Evolutionary conservation across 1,284 basidiomycete species (phyloP), one percentile per base, ranked within the genome.

Genomic region (Cryptococcus amylolentus): DNA sequence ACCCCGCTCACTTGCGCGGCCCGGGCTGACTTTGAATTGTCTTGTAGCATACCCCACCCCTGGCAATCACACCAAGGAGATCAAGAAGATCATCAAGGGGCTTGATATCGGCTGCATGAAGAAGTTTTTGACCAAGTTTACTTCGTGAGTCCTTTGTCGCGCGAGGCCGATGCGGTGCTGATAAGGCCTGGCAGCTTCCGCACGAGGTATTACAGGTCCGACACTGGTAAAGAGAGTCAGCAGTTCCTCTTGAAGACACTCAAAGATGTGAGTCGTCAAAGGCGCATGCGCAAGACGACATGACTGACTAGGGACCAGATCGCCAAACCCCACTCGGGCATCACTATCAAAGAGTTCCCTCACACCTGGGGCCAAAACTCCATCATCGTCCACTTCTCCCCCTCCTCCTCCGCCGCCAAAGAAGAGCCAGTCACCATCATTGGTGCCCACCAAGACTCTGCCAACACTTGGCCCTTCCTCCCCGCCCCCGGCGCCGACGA

Each of bases 301-400:
- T n/a, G n/a, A n/a, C n/a, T 60, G 46, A 48, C 42, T 41, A n/a
- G 5, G 16, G 3, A 42, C n/a, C 45, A 91, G 89, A 84, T 88
- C 66, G 89, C 88, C 5, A 66, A 77, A 38, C 69, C 79, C 59
- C 86, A 86, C 27, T 81, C 85, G 9, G 77, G 77, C 35, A 88
- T 95, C 68, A 83, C 81, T 6, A 79, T 94, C 56, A 77, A 81
- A 35, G 91, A 94, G 73, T 97, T 97, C 73, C 64, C 81, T 57
- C 95, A 98, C 74, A 77, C 85, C 1, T 98, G 95, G 95, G 87
- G 86, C 10, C 95, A 98, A 81, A 89, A 90, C 78, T 84, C 86
- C 47, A 88, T 98, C 69, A 89, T 87, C 58, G 83, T 78, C n/a
- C 80, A 80, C 55, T 81, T 86, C 64, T 72, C 69, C 13, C 74